Conservation (phyloP, 2,329 filamentous ascomycete species). For the Akanthomyces uredinophilus region DNA sequence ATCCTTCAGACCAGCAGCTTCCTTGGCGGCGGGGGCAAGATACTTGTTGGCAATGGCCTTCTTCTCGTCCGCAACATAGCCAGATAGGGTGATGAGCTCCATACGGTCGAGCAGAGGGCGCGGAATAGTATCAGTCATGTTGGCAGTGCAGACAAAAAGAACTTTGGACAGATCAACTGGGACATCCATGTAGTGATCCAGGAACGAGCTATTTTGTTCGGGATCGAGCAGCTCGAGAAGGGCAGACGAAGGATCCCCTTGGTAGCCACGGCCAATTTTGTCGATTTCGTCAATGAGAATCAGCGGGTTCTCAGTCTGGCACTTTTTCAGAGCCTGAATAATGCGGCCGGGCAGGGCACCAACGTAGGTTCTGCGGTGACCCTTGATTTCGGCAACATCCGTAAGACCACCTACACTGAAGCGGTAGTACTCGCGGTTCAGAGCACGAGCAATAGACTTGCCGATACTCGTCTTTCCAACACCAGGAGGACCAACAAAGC, state of each 20-base stretch:
- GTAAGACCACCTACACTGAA: conserved; percentile 97
- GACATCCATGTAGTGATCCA: conserved; percentile 98
- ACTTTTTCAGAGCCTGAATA: conserved; percentile 98
- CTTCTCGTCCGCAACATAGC: conserved; percentile 97
- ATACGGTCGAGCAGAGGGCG: conserved; percentile 90
- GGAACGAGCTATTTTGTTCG: conserved; percentile 94
- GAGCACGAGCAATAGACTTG: conserved; percentile 90
- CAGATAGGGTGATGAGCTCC: conserved; percentile 94
- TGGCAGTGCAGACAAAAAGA: conserved; percentile 96
- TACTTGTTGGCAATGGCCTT: conserved; percentile 96
- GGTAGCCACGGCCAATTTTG: conserved; percentile 94
- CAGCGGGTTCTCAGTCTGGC: conserved; percentile 95
- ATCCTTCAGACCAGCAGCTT: conserved; percentile 82
- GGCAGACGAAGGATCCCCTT: conserved; percentile 92
- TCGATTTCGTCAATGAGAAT: conserved; percentile 97
- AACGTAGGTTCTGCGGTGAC: conserved; percentile 92
- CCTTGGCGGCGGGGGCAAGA: conserved; percentile 88
- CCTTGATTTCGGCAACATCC: conserved; percentile 98
- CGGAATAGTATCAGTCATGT: conserved; percentile 97
- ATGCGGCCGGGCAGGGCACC: conserved; percentile 92
- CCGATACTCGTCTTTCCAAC: conserved; percentile 99
- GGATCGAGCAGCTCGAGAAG: conserved; percentile 91
- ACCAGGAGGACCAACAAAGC: conserved; percentile 93
- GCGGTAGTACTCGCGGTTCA: conserved; percentile 95
- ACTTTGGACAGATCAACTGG: conserved; percentile 97